Conservation (phyloP, 2,329 filamentous ascomycete genomes). For the Trichoderma koningiopsis region DNA sequence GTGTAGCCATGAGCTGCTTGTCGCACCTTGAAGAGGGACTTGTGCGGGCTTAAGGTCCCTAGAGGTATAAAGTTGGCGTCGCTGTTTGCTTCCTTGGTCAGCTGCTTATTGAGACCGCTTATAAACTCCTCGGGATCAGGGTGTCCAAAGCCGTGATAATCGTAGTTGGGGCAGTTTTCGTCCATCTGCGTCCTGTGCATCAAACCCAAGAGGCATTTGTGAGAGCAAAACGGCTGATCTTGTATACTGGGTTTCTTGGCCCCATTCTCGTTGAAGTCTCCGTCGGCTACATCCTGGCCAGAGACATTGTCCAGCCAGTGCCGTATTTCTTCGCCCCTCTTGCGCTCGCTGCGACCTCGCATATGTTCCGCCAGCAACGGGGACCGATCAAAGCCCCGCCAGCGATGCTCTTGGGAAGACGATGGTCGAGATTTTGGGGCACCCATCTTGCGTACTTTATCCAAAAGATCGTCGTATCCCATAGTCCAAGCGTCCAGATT, state of each 20-base stretch:
- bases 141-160: not conserved
- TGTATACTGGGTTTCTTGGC: not conserved
- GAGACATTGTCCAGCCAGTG: slow-evolving; percentile 5
- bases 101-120: not conserved
- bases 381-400: slow-evolving; percentile 33
- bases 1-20: not conserved
- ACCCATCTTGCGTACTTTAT: slow-evolving; percentile 31
- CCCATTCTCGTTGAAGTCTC: not conserved
- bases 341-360: not conserved
- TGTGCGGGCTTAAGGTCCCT: not conserved
- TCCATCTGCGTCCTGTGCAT: slow-evolving; percentile 33
- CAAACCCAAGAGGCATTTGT: slow-evolving; percentile 35
- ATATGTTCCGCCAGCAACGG: not conserved
- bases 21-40: slow-evolving; percentile 7
- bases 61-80: not conserved
- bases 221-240: slow-evolving; percentile 35
- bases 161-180: slow-evolving; percentile 11
- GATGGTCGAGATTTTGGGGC: slow-evolving; percentile 30
- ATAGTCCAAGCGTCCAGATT: slow-evolving; percentile 39
- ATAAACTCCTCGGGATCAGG: not conserved
- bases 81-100: not conserved
- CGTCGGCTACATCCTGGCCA: not conserved
- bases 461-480: slow-evolving; percentile 38
- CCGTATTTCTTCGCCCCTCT: not conserved
- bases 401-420: slow-evolving; percentile 35